Evolutionary conservation across 192 early-diverging fungal genomes (phyloP).

Genomic region (Pilobolus umbonatus): DNA sequence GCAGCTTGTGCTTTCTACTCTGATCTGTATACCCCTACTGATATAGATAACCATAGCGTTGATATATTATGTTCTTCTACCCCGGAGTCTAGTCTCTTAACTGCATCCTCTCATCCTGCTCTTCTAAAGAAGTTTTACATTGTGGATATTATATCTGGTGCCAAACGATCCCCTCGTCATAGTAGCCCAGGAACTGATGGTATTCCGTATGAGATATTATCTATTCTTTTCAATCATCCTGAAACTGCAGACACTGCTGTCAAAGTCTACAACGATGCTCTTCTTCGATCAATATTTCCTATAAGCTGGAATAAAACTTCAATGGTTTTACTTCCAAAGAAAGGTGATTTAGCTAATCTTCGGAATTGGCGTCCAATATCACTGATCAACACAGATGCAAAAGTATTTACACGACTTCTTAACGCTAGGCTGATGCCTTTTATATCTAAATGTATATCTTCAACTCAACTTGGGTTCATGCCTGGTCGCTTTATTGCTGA

Average conservation of each 20-base stretch:
- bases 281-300: slow-evolving; percentile 5
- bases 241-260: too few species aligned
- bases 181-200: too few species aligned
- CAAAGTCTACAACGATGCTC: too few species aligned
- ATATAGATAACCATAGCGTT: too few species aligned
- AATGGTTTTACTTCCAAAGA: slow-evolving; percentile 23
- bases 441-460: neutral
- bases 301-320: neutral
- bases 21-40: neutral
- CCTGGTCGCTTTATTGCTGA: slow-evolving; percentile 6
- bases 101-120: too few species aligned
- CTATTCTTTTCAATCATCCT: too few species aligned
- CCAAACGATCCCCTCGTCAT: too few species aligned
- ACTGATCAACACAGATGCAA: slow-evolving; percentile 10
- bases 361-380: slow-evolving; percentile 10
- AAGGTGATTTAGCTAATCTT: slow-evolving; percentile 17
- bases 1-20: neutral
- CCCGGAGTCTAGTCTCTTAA: too few species aligned
- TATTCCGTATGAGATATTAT: too few species aligned
- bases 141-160: too few species aligned
- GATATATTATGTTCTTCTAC: too few species aligned
- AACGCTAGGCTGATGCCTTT: neutral
- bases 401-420: neutral
- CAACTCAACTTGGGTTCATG: slow-evolving; percentile 15
- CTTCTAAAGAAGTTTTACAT: too few species aligned